A percentile compares a stretch with the other conserved stretches of the same genome.
Conservation (phyloP, 306 rosid genomes). For the Abrus precatorius region DNA sequence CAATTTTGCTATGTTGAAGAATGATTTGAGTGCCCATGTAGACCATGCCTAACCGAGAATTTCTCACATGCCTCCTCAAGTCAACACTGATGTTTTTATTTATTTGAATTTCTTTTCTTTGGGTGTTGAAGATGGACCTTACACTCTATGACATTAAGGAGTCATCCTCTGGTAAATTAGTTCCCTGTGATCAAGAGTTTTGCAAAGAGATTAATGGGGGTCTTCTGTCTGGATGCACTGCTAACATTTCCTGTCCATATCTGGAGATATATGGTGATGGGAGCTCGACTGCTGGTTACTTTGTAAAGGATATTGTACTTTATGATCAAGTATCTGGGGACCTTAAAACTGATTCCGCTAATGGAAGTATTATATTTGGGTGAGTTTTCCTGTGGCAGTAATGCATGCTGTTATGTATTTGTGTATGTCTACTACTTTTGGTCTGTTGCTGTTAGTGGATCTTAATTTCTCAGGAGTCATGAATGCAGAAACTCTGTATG, state of each 20-base stretch:
- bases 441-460: slow-evolving; percentile 21
- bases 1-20: slow-evolving; percentile 4
- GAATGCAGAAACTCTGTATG: slow-evolving; percentile 18
- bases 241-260: slow-evolving; percentile 84
- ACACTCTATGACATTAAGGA: slow-evolving; percentile 77
- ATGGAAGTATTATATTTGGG: slow-evolving; percentile 94
- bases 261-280: slow-evolving; percentile 96
- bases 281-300: slow-evolving; percentile 94
- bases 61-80: slow-evolving; percentile 1
- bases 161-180: slow-evolving; percentile 74
- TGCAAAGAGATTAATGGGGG: slow-evolving; percentile 87
- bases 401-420: slow-evolving; percentile 27
- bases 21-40: not conserved
- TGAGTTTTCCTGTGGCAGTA: slow-evolving; percentile 52
- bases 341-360: slow-evolving; percentile 78
- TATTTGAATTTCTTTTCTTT: slow-evolving; percentile 31
- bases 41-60: slow-evolving; percentile 17
- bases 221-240: slow-evolving; percentile 72
- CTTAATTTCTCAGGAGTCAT: slow-evolving; percentile 13
- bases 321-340: slow-evolving; percentile 94
- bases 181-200: slow-evolving; percentile 77
- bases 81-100: slow-evolving; percentile 37
- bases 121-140: slow-evolving; percentile 71
- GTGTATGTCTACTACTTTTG: slow-evolving; percentile 33
- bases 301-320: slow-evolving; percentile 75